Evolutionary conservation across 129 eudicot species (phyloP).

Genomic region (Oenanthe sinensis): DNA sequence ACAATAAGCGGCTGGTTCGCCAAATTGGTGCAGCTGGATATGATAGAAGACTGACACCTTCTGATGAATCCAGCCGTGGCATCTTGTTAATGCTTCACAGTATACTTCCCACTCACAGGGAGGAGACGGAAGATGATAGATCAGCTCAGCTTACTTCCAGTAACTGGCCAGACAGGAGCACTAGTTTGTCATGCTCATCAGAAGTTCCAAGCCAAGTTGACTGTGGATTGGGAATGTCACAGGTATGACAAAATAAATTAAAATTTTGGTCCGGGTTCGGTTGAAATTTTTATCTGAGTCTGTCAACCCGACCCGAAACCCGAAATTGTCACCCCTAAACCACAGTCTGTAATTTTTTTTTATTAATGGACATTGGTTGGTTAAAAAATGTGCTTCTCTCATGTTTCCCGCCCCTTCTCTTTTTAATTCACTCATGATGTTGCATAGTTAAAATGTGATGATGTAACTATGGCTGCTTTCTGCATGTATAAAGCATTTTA

Average conservation of each 20-base stretch:
- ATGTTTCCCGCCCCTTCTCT: not conserved
- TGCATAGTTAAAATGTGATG: not conserved
- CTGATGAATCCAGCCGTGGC: conserved; percentile 33
- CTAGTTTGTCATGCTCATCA: not conserved
- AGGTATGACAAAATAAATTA: not conserved
- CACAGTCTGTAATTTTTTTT: not conserved
- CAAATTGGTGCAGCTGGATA: conserved; percentile 21
- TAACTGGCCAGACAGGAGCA: conserved; percentile 3
- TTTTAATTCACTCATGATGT: not conserved
- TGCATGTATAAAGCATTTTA: not conserved
- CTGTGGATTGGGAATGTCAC: not conserved
- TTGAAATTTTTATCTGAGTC: too few species aligned
- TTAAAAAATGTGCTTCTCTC: not conserved
- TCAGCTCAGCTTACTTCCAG: conserved; percentile 25
- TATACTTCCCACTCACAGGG: conserved; percentile 61
- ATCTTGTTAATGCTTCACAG: conserved; percentile 27
- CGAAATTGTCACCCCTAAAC: too few species aligned
- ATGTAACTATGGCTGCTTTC: not conserved
- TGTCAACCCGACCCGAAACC: too few species aligned
- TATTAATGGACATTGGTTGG: not conserved
- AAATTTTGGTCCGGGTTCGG: too few species aligned
- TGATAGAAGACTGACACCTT: conserved; percentile 28
- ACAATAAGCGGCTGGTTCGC: conserved; percentile 27
- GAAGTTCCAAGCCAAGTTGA: not conserved
- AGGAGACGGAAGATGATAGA: conserved; percentile 66